Conservation (phyloP, 129 eudicot genomes). For the Rutidosis leptorrhynchoides region DNA sequence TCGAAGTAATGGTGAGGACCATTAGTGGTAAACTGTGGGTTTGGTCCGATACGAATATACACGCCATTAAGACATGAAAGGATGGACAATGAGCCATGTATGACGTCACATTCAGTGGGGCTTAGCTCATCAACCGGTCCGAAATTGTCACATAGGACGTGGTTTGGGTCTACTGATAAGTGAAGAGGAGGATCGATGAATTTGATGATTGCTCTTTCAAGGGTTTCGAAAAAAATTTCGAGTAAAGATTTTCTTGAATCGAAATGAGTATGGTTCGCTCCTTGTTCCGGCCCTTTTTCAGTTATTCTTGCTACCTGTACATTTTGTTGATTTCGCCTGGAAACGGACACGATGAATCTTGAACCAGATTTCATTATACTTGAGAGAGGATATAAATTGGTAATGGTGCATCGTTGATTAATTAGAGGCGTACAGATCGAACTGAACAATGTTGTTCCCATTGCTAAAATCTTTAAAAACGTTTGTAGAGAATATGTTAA, state of each 20-base stretch:
- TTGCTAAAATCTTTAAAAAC: too few species aligned
- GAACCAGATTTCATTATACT: too few species aligned
- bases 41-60: slow-evolving; percentile 66
- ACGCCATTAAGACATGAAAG: slow-evolving; percentile 39
- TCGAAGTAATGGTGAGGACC: slow-evolving; percentile 68
- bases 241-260: not conserved
- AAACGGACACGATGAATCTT: too few species aligned
- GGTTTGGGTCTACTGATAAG: slow-evolving; percentile 18
- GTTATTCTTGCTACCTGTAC: too few species aligned
- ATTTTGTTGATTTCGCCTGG: too few species aligned
- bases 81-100: slow-evolving; percentile 14
- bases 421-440: too few species aligned
- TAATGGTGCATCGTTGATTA: too few species aligned
- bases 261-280: too few species aligned
- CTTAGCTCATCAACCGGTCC: slow-evolving; percentile 18
- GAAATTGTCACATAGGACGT: slow-evolving; percentile 17
- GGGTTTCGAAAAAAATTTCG: slow-evolving; percentile 7
- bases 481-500: too few species aligned
- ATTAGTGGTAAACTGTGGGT: slow-evolving; percentile 53
- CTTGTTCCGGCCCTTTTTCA: too few species aligned
- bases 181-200: slow-evolving; percentile 23
- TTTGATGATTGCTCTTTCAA: not conserved
- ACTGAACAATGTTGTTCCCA: too few species aligned
- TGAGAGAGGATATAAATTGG: too few species aligned
- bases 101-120: slow-evolving; percentile 26